These are phyloP conservation scores for Geotrichum europaeum DNA, from an alignment of 1,139 yeast genomes.

Conservation along the genomic window DNA sequence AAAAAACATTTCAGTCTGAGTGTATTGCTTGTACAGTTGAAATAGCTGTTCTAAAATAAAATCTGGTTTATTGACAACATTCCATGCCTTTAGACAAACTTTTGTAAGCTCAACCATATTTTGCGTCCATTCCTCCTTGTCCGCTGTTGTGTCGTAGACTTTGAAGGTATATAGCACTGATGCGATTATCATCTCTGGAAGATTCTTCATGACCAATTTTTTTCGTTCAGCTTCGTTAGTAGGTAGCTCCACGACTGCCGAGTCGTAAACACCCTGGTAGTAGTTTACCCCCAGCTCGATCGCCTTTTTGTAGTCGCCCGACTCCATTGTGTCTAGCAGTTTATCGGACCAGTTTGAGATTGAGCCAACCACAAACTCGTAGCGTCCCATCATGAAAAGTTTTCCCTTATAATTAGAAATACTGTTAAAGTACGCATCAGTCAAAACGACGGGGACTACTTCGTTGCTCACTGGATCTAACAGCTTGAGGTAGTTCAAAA, in stretches of 20 bases:
- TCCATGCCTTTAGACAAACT: slow-evolving; percentile 39
- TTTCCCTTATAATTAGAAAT: slow-evolving; percentile 41
- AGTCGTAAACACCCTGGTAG: slow-evolving; percentile 47
- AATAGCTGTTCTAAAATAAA: slow-evolving; percentile 40
- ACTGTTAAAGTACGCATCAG: slow-evolving; percentile 36
- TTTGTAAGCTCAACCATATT: slow-evolving; percentile 29
- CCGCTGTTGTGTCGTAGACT: slow-evolving; percentile 14
- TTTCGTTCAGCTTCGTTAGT: slow-evolving; percentile 40
- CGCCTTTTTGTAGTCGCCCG: slow-evolving; percentile 49
- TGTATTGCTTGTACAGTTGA: slow-evolving; percentile 34
- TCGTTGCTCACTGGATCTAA: slow-evolving; percentile 17
- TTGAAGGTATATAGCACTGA: slow-evolving; percentile 41
- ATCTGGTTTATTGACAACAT: slow-evolving; percentile 37
- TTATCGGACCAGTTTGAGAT: slow-evolving; percentile 71
- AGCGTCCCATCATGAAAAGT: slow-evolving; percentile 45
- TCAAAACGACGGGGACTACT: slow-evolving; percentile 26
- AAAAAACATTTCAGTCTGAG: slow-evolving; percentile 45
- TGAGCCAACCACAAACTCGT: slow-evolving; percentile 51
- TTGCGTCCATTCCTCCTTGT: background rate
- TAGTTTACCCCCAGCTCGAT: slow-evolving; percentile 49
- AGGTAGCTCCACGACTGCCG: slow-evolving; percentile 51
- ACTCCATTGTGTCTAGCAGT: slow-evolving; percentile 43
- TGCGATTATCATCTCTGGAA: slow-evolving; percentile 51
- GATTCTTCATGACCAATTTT: slow-evolving; percentile 46
- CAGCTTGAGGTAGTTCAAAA: slow-evolving; percentile 26